phyloP scores from a whole-genome alignment of 2,329 filamentous ascomycete genomes.

The Zymoseptoria crescenta region DNA sequence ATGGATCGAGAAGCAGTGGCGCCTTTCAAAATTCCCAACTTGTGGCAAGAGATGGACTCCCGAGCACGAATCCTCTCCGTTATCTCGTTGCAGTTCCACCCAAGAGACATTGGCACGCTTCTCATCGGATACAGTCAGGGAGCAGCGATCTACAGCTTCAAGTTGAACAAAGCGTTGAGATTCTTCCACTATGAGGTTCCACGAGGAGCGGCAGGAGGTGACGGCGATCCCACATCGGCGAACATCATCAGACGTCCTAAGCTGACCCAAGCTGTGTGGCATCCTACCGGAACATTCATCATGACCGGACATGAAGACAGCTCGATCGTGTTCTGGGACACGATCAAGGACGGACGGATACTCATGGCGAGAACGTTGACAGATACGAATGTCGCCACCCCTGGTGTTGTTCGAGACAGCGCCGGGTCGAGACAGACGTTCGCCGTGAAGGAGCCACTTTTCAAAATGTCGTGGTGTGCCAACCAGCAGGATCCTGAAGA shows the following conservation, averaged over 20 bases:
- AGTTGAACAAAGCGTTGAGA: slow-evolving; percentile 70
- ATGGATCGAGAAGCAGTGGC: slow-evolving; percentile 72
- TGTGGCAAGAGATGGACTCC: slow-evolving; percentile 70
- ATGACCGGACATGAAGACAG: slow-evolving; percentile 83
- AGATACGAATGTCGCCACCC: slow-evolving; percentile 64
- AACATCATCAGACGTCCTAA: slow-evolving; percentile 61
- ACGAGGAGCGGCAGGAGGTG: slow-evolving; percentile 71
- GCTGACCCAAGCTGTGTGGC: slow-evolving; percentile 81
- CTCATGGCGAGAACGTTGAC: slow-evolving; percentile 76
- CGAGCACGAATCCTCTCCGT: slow-evolving; percentile 57
- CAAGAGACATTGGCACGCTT: slow-evolving; percentile 83
- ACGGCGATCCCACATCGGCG: slow-evolving; percentile 55
- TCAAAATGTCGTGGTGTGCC: slow-evolving; percentile 82
- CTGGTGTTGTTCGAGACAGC: slow-evolving; percentile 30
- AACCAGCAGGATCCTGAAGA: slow-evolving; percentile 83
- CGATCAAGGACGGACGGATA: slow-evolving; percentile 67
- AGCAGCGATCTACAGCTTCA: slow-evolving; percentile 87
- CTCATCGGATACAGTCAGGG: slow-evolving; percentile 87
- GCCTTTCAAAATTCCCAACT: slow-evolving; percentile 74
- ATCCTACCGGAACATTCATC: slow-evolving; percentile 86
- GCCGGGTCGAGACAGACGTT: slow-evolving; percentile 38
- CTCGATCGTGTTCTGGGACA: slow-evolving; percentile 88
- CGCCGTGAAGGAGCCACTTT: slow-evolving; percentile 63
- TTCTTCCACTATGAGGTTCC: slow-evolving; percentile 81
- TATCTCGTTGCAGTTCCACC: slow-evolving; percentile 75